Percentiles rank a stretch among this genome's conserved stretches.
phyloP scores from a whole-genome alignment of 1,139 yeast species.

The Debaryomyces fabryi region DNA sequence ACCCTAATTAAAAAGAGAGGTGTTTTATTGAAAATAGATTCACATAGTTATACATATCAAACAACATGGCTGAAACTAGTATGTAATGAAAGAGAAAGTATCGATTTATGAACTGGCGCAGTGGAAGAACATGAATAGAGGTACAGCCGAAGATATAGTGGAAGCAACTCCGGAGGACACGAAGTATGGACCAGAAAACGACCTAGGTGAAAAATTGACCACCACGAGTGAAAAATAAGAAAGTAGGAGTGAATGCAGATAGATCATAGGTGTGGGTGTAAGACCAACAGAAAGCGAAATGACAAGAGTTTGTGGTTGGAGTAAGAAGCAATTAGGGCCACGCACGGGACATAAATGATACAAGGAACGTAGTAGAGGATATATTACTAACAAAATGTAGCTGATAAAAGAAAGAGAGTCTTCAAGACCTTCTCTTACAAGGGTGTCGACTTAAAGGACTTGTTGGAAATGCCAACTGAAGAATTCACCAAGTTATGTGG shows the following conservation, averaged over 20 bases:
- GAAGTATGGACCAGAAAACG: background rate
- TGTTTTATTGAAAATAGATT: slow-evolving; percentile 4
- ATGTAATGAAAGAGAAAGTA: slow-evolving; percentile 25
- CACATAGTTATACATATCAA: slow-evolving; percentile 12
- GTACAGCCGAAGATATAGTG: background rate
- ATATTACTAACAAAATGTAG: slow-evolving; percentile 41
- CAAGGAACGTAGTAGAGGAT: background rate
- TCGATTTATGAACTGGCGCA: slow-evolving; percentile 1
- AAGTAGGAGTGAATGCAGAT: background rate
- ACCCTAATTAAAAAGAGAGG: background rate
- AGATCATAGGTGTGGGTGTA: background rate
- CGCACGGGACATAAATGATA: slow-evolving; percentile 4
- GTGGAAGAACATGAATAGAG: background rate
- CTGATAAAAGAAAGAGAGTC: slow-evolving; percentile 82
- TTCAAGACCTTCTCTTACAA: slow-evolving; percentile 98
- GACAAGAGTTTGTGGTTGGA: background rate
- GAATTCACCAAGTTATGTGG: slow-evolving; percentile 96
- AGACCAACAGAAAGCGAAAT: background rate
- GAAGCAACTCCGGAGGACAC: background rate
- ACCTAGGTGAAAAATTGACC: background rate
- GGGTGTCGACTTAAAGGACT: slow-evolving; percentile 96
- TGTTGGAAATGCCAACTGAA: slow-evolving; percentile 93
- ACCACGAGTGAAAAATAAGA: background rate
- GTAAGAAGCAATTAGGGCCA: background rate
- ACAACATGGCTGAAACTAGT: slow-evolving; percentile 52